phyloP scores from a whole-genome alignment of 805 yeast species.

The Saturnispora gosingensis region DNA sequence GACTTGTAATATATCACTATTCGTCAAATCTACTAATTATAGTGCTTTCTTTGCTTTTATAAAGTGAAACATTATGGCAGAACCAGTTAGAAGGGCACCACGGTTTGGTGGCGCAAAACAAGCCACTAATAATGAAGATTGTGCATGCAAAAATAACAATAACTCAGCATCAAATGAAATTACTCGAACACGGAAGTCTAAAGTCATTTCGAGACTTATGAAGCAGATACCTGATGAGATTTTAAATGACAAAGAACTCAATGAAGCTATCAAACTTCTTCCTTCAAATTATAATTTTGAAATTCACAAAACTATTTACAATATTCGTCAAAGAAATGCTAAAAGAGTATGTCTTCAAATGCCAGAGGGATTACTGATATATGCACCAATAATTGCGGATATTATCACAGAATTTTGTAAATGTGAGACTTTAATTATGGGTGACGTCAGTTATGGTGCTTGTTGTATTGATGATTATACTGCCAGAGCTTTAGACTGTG shows the following conservation, averaged over 20 bases:
- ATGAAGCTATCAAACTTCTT: conserved; percentile 67
- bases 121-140: not conserved
- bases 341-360: conserved; percentile 86
- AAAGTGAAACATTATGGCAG: conserved; percentile 6
- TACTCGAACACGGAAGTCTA: conserved; percentile 19
- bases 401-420: conserved; percentile 84
- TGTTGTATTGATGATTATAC: conserved; percentile 97
- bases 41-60: not conserved
- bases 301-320: conserved; percentile 93
- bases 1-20: not conserved
- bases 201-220: conserved; percentile 49
- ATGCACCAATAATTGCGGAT: conserved; percentile 83
- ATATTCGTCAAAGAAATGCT: conserved; percentile 64
- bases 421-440: conserved; percentile 90
- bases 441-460: conserved; percentile 97
- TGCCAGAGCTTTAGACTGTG: conserved; percentile 88
- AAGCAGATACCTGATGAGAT: conserved; percentile 89
- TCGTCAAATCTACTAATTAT: not conserved
- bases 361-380: conserved; percentile 94
- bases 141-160: conserved; percentile 1
- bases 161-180: not conserved
- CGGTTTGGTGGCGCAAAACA: conserved; percentile 24
- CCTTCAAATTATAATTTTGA: conserved; percentile 95
- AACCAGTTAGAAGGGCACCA: conserved; percentile 12
- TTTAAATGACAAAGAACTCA: conserved; percentile 67